A percentile compares a stretch with the other conserved stretches of the same genome.
Conservation (phyloP, 2,329 filamentous ascomycete genomes). For the Aspergillus sclerotialis region DNA sequence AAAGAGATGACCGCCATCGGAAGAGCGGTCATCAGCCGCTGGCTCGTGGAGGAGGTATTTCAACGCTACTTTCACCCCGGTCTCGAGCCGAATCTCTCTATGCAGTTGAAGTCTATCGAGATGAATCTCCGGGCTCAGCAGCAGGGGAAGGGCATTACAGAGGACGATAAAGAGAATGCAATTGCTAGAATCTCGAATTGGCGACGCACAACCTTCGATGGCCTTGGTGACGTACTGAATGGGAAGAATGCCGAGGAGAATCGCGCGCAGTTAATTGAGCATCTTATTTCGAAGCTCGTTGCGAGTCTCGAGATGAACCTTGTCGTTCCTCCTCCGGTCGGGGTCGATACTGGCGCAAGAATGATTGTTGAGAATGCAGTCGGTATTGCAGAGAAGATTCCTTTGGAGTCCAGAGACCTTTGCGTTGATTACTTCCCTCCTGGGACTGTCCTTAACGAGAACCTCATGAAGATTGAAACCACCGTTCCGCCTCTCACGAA, state of each 20-base stretch:
- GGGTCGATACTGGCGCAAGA: slow-evolving; percentile 77
- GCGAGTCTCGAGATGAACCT: slow-evolving; percentile 67
- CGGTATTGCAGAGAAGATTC: slow-evolving; percentile 76
- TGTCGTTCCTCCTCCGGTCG: slow-evolving; percentile 66
- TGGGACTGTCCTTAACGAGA: slow-evolving; percentile 60
- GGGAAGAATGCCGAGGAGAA: slow-evolving; percentile 60
- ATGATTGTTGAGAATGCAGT: slow-evolving; percentile 93
- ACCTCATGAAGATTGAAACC: slow-evolving; percentile 78
- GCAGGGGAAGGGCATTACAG: slow-evolving; percentile 64
- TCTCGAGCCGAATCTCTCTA: slow-evolving; percentile 68
- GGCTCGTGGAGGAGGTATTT: slow-evolving; percentile 87
- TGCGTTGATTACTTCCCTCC: slow-evolving; percentile 79
- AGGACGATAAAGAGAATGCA: slow-evolving; percentile 84
- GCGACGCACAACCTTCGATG: slow-evolving; percentile 89
- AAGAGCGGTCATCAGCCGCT: slow-evolving; percentile 77
- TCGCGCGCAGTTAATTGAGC: slow-evolving; percentile 61
- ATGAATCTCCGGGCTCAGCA: slow-evolving; percentile 76
- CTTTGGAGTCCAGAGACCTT: slow-evolving; percentile 85
- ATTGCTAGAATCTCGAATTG: slow-evolving; percentile 84
- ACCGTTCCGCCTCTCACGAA: slow-evolving; percentile 53
- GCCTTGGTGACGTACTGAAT: slow-evolving; percentile 65
- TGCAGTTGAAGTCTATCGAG: slow-evolving; percentile 77
- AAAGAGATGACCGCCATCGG: slow-evolving; percentile 98
- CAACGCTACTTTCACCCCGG: slow-evolving; percentile 88
- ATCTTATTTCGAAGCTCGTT: slow-evolving; percentile 61